Evolutionary conservation across 2,329 filamentous ascomycete genomes (phyloP).

Genomic region (Apiospora pterosperma): DNA sequence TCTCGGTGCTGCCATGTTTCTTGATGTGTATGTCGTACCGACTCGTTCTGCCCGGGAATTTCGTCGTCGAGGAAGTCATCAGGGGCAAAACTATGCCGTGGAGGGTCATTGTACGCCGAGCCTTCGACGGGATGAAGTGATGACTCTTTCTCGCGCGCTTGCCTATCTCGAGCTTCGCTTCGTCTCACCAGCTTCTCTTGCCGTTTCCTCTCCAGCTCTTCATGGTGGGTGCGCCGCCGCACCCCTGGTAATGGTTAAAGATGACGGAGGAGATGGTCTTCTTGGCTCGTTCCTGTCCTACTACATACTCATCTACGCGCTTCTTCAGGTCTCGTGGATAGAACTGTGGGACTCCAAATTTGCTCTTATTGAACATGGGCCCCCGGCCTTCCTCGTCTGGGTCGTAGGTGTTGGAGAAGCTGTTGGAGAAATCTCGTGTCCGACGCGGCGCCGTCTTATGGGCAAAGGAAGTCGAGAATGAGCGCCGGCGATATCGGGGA

Average conservation of each 20-base stretch:
- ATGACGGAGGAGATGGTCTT: slow-evolving; percentile 90
- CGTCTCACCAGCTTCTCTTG: slow-evolving; percentile 65
- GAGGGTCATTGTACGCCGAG: slow-evolving; percentile 35
- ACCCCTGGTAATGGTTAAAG: slow-evolving; percentile 96
- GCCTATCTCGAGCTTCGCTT: slow-evolving; percentile 42
- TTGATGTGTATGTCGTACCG: slow-evolving; percentile 37
- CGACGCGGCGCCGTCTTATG: slow-evolving; percentile 33
- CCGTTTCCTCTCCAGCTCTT: slow-evolving; percentile 57
- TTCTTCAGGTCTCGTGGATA: slow-evolving; percentile 74
- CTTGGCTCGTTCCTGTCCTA: slow-evolving; percentile 92
- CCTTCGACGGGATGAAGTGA: slow-evolving; percentile 71
- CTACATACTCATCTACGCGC: slow-evolving; percentile 91
- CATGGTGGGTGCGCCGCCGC: slow-evolving; percentile 73
- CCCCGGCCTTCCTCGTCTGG: slow-evolving; percentile 52
- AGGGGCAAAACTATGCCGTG: slow-evolving; percentile 27
- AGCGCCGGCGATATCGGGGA: slow-evolving; percentile 9
- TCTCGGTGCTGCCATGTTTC: slow-evolving; percentile 12
- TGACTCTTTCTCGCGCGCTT: slow-evolving; percentile 64
- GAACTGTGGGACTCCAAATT: slow-evolving; percentile 59
- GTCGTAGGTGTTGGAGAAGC: slow-evolving; percentile 59
- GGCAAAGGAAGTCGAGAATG: slow-evolving; percentile 26
- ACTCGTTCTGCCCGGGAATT: slow-evolving; percentile 49
- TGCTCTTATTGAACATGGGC: slow-evolving; percentile 57
- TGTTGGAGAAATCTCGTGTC: slow-evolving; percentile 50
- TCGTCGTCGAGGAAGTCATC: slow-evolving; percentile 47